Percentiles rank a stretch among this genome's conserved stretches.
phyloP scores from a whole-genome alignment of 176 grass and related monocot genomes.

The Echinochloa phyllopogon region DNA sequence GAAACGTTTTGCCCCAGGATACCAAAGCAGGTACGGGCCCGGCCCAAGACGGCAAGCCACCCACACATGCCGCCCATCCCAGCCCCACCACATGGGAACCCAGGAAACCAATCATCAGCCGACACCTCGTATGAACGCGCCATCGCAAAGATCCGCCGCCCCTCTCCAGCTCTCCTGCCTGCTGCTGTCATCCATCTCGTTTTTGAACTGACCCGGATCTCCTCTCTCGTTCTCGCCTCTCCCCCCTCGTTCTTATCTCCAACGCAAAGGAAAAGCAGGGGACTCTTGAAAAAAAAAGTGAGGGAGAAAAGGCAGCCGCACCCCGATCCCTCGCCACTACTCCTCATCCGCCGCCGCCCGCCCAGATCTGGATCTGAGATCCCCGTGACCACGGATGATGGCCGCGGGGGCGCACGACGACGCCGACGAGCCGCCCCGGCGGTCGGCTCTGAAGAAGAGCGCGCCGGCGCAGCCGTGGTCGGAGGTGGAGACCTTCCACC shows the following conservation, averaged over 20 bases:
- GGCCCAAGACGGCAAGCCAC: not conserved
- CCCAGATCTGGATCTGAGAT: constrained; percentile 52
- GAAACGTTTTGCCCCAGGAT: no score
- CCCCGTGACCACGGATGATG: constrained; percentile 37
- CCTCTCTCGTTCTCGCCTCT: not conserved
- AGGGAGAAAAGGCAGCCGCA: no score
- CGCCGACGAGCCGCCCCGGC: constrained; percentile 27
- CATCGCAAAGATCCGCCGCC: not conserved
- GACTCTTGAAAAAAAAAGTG: not conserved
- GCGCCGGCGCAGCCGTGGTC: constrained; percentile 88
- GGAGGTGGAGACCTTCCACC: constrained; percentile 78
- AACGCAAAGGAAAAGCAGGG: not conserved
- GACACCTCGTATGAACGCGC: not conserved
- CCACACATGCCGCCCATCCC: not conserved
- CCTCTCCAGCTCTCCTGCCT: not conserved
- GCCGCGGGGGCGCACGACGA: constrained; percentile 32
- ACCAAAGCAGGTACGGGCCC: not conserved
- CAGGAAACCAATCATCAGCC: not conserved
- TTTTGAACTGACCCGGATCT: constrained; percentile 4
- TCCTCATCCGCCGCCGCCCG: constrained; percentile 13
- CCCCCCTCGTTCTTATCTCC: constrained; percentile 44
- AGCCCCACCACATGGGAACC: constrained; percentile 5
- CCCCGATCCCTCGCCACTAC: no score
- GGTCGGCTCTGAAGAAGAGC: constrained; percentile 48
- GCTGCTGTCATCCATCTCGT: not conserved